A percentile compares a stretch with the other conserved stretches of the same genome.
Conservation (phyloP, 129 eudicot genomes). For the Flaveria brownii region DNA sequence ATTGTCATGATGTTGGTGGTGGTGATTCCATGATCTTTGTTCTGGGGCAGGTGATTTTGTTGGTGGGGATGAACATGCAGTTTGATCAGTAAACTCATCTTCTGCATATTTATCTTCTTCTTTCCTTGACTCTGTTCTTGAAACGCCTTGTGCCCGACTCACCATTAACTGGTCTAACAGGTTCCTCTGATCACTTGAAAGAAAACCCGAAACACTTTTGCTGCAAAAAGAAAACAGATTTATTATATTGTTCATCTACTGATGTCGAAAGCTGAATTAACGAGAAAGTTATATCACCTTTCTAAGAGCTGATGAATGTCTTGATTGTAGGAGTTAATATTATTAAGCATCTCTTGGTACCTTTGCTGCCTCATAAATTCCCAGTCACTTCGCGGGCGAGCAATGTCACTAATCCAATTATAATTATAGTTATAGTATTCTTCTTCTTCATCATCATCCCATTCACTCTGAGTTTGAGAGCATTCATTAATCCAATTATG, state of each 20-base stretch:
- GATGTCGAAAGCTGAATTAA: background rate
- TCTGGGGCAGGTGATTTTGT: constrained; percentile 17
- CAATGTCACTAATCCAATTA: constrained; percentile 67
- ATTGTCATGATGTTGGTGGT: constrained; percentile 38
- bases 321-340: constrained; percentile 32
- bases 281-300: constrained; percentile 38
- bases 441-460: constrained; percentile 55
- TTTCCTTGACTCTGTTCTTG: background rate
- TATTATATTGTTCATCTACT: background rate
- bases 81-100: constrained; percentile 40
- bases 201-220: constrained; percentile 63
- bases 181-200: constrained; percentile 53
- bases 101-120: background rate
- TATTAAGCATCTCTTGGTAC: constrained; percentile 75
- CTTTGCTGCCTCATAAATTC: constrained; percentile 71
- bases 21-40: constrained; percentile 39
- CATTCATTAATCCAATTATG: constrained; percentile 47
- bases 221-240: constrained; percentile 35
- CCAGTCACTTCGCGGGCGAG: constrained; percentile 83
- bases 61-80: constrained; percentile 19
- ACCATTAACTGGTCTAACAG: constrained; percentile 60
- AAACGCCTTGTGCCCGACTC: constrained; percentile 39
- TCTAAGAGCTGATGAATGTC: constrained; percentile 64
- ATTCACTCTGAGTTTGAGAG: constrained; percentile 47
- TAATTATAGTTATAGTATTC: constrained; percentile 33